A percentile compares a stretch with the other conserved stretches of the same genome.
Evolutionary conservation across 768 basidiomycete genomes (phyloP).

Genomic region (Lactarius quietus): DNA sequence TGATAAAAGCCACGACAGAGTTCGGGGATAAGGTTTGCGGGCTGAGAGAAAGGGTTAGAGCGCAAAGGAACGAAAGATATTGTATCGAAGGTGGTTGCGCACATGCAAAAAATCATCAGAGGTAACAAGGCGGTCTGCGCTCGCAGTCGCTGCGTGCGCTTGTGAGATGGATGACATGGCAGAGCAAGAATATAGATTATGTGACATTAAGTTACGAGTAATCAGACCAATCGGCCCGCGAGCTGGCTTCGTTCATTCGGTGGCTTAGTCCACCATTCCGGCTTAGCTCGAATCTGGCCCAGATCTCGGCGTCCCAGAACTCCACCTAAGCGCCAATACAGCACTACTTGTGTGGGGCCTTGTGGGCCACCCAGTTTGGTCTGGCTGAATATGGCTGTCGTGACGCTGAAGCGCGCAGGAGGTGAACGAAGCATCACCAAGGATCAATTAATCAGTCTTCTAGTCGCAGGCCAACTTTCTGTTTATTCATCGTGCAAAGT

Average conservation of each 20-base stretch:
- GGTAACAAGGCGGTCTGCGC: slow-evolving; percentile 50
- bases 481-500: too few relatives aligned
- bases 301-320: not conserved
- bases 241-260: not conserved
- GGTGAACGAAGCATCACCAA: too few relatives aligned
- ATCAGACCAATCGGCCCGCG: not conserved
- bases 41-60: slow-evolving; percentile 43
- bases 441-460: too few relatives aligned
- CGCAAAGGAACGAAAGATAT: not conserved
- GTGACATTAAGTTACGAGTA: not conserved
- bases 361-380: too few relatives aligned
- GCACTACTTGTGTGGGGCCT: too few relatives aligned
- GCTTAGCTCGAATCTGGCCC: not conserved
- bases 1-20: slow-evolving; percentile 80
- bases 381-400: too few relatives aligned
- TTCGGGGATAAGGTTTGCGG: slow-evolving; percentile 88
- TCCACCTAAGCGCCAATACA: not conserved
- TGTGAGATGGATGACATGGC: not conserved
- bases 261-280: too few relatives aligned
- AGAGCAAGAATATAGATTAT: not conserved
- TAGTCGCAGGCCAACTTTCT: too few relatives aligned
- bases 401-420: too few relatives aligned
- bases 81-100: slow-evolving; percentile 9
- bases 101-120: slow-evolving; percentile 65
- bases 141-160: not conserved